Percentiles rank a stretch among this genome's conserved stretches.
phyloP scores from a whole-genome alignment of 768 basidiomycete species.

The Trametes punicea region DNA sequence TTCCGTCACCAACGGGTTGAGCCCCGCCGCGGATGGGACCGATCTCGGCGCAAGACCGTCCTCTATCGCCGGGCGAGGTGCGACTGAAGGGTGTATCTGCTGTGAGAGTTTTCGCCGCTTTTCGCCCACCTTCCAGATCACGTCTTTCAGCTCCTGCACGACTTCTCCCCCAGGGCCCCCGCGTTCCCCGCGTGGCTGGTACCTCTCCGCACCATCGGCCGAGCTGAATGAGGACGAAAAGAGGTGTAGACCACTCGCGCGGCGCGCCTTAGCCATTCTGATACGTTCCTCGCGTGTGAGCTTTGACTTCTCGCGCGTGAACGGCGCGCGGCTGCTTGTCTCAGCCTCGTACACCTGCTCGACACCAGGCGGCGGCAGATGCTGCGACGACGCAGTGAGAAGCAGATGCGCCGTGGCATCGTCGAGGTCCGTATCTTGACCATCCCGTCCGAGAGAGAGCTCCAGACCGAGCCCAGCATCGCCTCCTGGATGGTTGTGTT shows the following conservation, averaged over 20 bases:
- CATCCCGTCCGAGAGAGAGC: conserved; percentile 19
- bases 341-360: conserved; percentile 87
- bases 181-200: conserved; percentile 34
- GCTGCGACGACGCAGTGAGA: conserved; percentile 44
- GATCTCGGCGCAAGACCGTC: background rate
- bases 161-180: conserved; percentile 80
- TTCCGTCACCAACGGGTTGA: background rate
- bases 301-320: conserved; percentile 58
- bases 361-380: conserved; percentile 61
- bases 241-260: conserved; percentile 41
- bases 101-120: conserved; percentile 51
- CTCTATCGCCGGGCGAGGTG: no score
- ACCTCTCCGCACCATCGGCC: conserved; percentile 16
- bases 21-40: background rate
- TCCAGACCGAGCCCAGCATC: conserved; percentile 21
- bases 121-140: conserved; percentile 84
- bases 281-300: conserved; percentile 77
- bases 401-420: conserved; percentile 59
- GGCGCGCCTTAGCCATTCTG: conserved; percentile 47
- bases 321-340: conserved; percentile 35
- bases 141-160: conserved; percentile 80
- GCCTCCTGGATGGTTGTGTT: background rate
- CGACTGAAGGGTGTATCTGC: conserved; percentile 6
- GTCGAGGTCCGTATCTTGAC: conserved; percentile 46
- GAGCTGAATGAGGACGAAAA: conserved; percentile 3